Base-by-base conservation (phyloP, 371 early-diverging fungal species). In the Mortierella polycephala region DNA sequence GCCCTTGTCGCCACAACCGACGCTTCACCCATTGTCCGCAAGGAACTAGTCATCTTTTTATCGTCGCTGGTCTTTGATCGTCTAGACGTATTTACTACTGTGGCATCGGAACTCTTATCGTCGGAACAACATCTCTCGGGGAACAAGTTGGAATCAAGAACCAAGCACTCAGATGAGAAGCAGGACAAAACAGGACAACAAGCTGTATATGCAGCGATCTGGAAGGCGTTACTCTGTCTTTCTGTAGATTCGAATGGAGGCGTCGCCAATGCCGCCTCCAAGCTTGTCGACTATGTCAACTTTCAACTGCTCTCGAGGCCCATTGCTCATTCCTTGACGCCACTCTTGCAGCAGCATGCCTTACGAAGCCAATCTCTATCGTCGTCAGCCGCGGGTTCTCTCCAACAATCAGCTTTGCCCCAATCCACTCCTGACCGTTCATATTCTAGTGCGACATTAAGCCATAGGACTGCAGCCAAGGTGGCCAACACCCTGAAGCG, bases 21-120 rank as follows among this genome's bases (percentile, higher is more conserved):
- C 83, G 94, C 91, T 11, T 91, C 93, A 3, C 93, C 95, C 4
- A 81, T 95, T 57, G 96, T 96, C 1, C 88, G 97, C 46, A 87
- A 86, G 70, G 96, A 96, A 71, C 85, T 95, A 40, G 91, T 94
- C 7, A 85, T 90, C 62, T 85, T 91, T 4, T 67, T 95, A 11
- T 92, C 94, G 1, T 83, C 86, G 54, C 82, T 94, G 56, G 92
- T 93, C 0, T 80, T 87, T 57, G 84, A 88, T 49, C 87, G 94
- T 42, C 64, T 80, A 5, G 81, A 83, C 45, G 85, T 86, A 12
- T 92, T 95, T 72, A 83, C 92, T 20, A 60, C 81, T 11, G 90
- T 88, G 9, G 94, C 95, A 0, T 81, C 83, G 41, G 93, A 93
- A 45, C 73, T 92, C 0, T 60, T 94, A 30, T 89, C 91, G n/a